Conservation (phyloP, 305 asterid species). For the Fraxinus velutina region DNA sequence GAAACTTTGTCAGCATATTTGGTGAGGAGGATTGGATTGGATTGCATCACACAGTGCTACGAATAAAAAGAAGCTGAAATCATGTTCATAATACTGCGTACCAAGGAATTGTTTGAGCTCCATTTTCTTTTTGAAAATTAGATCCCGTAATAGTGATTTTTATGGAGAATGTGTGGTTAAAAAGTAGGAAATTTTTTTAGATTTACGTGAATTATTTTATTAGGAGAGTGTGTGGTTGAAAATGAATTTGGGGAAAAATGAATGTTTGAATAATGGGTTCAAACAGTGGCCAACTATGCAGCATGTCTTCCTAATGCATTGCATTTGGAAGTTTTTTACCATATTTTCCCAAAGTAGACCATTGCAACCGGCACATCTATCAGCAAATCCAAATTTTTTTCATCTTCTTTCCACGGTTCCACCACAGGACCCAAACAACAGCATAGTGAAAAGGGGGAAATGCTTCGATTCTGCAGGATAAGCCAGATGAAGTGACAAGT, state of each 20-base stretch:
- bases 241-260: no score
- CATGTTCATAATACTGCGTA: background rate
- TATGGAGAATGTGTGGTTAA: no score
- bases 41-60: background rate
- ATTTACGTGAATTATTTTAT: no score
- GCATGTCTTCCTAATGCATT: background rate
- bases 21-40: background rate
- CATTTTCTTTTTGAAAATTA: no score
- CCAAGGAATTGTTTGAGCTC: background rate
- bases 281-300: background rate
- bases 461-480: background rate
- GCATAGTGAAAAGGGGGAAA: background rate
- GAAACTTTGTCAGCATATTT: background rate
- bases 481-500: background rate
- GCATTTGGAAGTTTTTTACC: background rate
- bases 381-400: background rate
- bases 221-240: no score
- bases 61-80: background rate
- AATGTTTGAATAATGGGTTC: background rate
- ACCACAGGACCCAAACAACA: background rate
- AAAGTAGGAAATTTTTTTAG: no score
- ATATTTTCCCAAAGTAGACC: background rate
- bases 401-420: background rate
- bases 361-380: background rate
- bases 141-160: no score